Evolutionary conservation across 2,329 filamentous ascomycete genomes (phyloP), one percentile per base, ranked within the genome.

Genomic region (Pestalotiopsis sp.): DNA sequence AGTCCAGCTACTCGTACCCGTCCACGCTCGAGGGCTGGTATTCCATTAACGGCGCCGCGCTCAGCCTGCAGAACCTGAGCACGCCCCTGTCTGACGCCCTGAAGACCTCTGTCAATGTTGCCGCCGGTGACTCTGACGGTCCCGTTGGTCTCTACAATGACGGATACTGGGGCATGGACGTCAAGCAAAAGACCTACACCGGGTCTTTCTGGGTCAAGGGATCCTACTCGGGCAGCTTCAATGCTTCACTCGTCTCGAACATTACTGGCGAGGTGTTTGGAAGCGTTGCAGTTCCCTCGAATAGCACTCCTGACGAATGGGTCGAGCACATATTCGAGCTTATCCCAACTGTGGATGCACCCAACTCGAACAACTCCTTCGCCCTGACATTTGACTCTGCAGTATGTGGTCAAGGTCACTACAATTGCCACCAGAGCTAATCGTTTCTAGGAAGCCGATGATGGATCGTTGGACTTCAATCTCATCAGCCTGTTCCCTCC

Each of bases 401-500:
- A 30, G 75, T 77, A 61, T 71, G 74, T 63, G 3, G 6, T 13
- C 9, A n/a, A 22, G 44, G 58, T 4, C 3, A 39, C 20, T n/a
- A 17, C 2, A 7, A 39, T 24, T 40, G 7, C 56, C 4, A 26
- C 3, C 30, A 39, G 1, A 11, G 10, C 64, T 70, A 14, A 69
- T 52, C 13, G 24, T 40, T 61, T 26, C 1, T 48, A 82, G 74
- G 79, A 78, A 6, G 77, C 77, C 22, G 70, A 75, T 24, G 77
- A 78, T 4, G 79, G 79, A 4, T 82, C 81, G 3, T 77, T 89
- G 1, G 83, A 88, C 74, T 88, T 89, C 67, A 86, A 86, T 72
- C 74, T 89, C 22, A 85, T 89, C 73, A 87, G 85, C 67, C 73
- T 90, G 14, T 90, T 89, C 77, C 88, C 87, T 2, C 85, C 86